Evolutionary conservation across 2,329 filamentous ascomycete genomes (phyloP).

Genomic region (Curvularia sp.): DNA sequence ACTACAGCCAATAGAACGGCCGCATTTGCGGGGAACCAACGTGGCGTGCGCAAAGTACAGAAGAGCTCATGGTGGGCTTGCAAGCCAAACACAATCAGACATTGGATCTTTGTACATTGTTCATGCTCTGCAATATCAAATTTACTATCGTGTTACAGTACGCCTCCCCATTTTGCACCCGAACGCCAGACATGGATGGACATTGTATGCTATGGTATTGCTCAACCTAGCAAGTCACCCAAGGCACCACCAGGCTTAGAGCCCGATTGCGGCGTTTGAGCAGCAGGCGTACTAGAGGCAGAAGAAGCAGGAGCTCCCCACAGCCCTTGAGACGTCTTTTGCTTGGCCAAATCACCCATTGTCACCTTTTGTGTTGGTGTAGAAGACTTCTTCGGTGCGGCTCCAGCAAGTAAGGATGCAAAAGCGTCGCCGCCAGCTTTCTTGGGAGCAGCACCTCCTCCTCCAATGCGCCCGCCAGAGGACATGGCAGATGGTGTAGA

Average conservation of each 20-base stretch:
- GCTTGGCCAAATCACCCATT: constrained; percentile 94
- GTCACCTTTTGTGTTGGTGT: constrained; percentile 71
- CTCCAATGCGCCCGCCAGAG: constrained; percentile 52
- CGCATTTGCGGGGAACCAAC: constrained; percentile 15
- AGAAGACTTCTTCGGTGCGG: constrained; percentile 75
- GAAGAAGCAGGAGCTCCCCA: constrained; percentile 75
- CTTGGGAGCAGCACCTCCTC: constrained; percentile 50
- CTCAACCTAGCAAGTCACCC: constrained; percentile 47
- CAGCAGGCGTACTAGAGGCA: constrained; percentile 39
- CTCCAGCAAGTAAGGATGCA: constrained; percentile 82
- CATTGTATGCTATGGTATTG: constrained; percentile 3
- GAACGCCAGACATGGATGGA: constrained; percentile 5
- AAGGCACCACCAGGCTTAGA: constrained; percentile 49
- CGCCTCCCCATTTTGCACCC: constrained; percentile 14
- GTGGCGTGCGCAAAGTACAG: not conserved
- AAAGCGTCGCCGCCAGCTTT: constrained; percentile 81
- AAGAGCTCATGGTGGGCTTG: not conserved
- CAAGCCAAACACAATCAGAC: not conserved
- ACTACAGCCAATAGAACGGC: constrained; percentile 5
- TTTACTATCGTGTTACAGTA: not conserved
- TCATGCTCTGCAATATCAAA: constrained; percentile 1
- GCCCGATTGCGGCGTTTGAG: constrained; percentile 36
- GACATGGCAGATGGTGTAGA: constrained; percentile 55
- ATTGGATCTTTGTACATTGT: constrained; percentile 1
- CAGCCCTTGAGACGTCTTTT: constrained; percentile 92